These are phyloP conservation scores for Pharnaceum exiguum DNA, from an alignment of 148 eudicot genomes.

Conservation along the genomic window DNA sequence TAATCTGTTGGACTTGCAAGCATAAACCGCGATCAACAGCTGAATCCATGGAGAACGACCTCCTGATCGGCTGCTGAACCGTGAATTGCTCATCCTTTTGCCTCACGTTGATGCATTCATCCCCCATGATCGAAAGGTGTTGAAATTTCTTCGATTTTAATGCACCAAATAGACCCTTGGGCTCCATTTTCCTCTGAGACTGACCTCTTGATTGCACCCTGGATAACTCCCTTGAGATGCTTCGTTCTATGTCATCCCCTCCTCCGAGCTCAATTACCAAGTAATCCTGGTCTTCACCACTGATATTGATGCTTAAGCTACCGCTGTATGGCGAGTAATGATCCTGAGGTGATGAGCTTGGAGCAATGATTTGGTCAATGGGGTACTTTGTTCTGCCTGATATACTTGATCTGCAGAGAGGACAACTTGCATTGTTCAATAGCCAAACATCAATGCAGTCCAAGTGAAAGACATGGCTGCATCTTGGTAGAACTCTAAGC, in stretches of 20 bases:
- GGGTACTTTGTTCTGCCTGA: slow-evolving; percentile 43
- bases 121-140: slow-evolving; percentile 31
- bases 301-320: slow-evolving; percentile 14
- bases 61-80: slow-evolving; percentile 26
- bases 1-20: slow-evolving; percentile 33
- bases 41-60: slow-evolving; percentile 37
- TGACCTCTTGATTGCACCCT: slow-evolving; percentile 12
- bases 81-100: slow-evolving; percentile 25
- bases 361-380: slow-evolving; percentile 50
- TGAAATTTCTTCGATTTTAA: slow-evolving; percentile 18
- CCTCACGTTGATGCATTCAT: slow-evolving; percentile 27
- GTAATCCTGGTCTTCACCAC: slow-evolving; percentile 37
- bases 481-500: slow-evolving; percentile 56
- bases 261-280: slow-evolving; percentile 47
- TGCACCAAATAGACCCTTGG: background rate
- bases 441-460: slow-evolving; percentile 93
- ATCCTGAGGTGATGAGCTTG: slow-evolving; percentile 76
- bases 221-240: slow-evolving; percentile 14
- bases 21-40: slow-evolving; percentile 23
- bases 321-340: slow-evolving; percentile 13
- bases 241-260: slow-evolving; percentile 22
- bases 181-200: slow-evolving; percentile 37
- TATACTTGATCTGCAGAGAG: slow-evolving; percentile 72
- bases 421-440: slow-evolving; percentile 69
- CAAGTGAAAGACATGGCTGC: slow-evolving; percentile 65